Evolutionary conservation across 352 stramenopile genomes (phyloP).

Genomic region (Pythium utonaiense): DNA sequence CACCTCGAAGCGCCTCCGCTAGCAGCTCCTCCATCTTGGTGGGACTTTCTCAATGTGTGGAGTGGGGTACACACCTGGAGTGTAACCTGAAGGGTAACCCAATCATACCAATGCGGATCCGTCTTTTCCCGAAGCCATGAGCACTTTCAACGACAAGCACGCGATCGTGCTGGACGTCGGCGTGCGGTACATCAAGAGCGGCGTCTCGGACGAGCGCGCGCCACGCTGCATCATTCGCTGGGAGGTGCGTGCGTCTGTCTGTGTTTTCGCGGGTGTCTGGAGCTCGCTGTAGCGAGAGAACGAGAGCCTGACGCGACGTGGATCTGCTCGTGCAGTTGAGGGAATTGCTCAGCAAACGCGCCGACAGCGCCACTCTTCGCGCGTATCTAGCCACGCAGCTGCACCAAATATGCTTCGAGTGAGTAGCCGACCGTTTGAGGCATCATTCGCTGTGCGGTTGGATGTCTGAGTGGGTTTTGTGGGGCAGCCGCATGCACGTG

Average conservation of each 20-base stretch:
- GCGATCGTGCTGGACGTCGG: conserved; percentile 81
- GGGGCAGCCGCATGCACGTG: conserved; percentile 53
- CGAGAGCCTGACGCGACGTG: background rate
- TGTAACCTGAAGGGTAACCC: conserved; percentile 5
- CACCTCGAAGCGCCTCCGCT: conserved; percentile 4
- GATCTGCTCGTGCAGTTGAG: conserved; percentile 32
- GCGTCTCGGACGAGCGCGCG: conserved; percentile 70
- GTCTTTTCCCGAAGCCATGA: conserved; percentile 15
- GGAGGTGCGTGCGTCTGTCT: conserved; percentile 36
- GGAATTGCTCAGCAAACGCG: conserved; percentile 42
- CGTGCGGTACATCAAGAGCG: conserved; percentile 58
- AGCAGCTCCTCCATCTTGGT: conserved; percentile 6
- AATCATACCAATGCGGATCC: background rate
- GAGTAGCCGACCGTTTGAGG: conserved; percentile 15
- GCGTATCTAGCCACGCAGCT: conserved; percentile 56
- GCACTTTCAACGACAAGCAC: conserved; percentile 26
- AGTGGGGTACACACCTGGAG: background rate
- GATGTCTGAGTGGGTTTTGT: background rate
- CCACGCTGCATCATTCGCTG: conserved; percentile 63
- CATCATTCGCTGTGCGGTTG: background rate
- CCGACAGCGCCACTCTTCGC: conserved; percentile 34
- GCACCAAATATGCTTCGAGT: conserved; percentile 71
- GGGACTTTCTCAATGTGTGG: background rate
- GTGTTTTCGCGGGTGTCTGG: background rate
- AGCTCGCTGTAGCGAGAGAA: background rate